These are phyloP conservation scores for Suhomyces panamericanus DNA, from an alignment of 1,139 yeast species.

Conservation along the genomic window DNA sequence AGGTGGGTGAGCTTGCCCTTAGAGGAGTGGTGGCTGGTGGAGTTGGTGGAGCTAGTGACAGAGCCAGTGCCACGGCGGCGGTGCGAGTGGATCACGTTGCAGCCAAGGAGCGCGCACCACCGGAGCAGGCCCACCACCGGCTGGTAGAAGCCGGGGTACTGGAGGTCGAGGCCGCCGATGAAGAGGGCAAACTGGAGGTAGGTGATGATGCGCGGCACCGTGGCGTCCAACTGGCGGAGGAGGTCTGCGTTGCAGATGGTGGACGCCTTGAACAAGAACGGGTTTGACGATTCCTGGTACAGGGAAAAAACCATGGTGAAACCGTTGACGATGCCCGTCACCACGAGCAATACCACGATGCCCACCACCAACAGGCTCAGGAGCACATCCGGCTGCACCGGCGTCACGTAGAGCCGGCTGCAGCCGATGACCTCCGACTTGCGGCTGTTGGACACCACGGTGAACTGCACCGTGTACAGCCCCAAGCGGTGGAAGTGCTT, in stretches of 20 bases:
- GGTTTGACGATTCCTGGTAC: conserved; percentile 62
- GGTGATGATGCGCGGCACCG: conserved; percentile 47
- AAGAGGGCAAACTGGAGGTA: conserved; percentile 62
- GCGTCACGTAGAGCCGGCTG: conserved; percentile 49
- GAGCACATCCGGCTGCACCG: conserved; percentile 37
- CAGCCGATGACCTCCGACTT: conserved; percentile 48
- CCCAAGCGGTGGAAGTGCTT: conserved; percentile 41
- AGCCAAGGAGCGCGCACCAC: conserved; percentile 42
- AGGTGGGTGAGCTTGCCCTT: conserved; percentile 11
- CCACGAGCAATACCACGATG: conserved; percentile 42
- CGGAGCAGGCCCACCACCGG: conserved; percentile 47
- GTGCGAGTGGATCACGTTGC: conserved; percentile 18
- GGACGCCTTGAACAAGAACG: conserved; percentile 58
- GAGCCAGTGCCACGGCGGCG: too few relatives aligned
- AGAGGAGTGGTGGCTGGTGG: too few relatives aligned
- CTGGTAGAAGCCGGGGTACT: conserved; percentile 66
- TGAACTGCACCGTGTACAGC: conserved; percentile 40
- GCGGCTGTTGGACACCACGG: conserved; percentile 40
- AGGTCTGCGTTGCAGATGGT: conserved; percentile 61
- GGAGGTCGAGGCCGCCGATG: conserved; percentile 54
- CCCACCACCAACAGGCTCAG: conserved; percentile 39
- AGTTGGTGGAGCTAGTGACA: too few relatives aligned
- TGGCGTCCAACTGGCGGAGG: conserved; percentile 58
- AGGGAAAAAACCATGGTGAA: conserved; percentile 52
- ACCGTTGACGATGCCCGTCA: conserved; percentile 43